Evolutionary conservation across 768 basidiomycete species (phyloP), one percentile per base, ranked within the genome.

Genomic region (Podaxis mareebaensis): DNA sequence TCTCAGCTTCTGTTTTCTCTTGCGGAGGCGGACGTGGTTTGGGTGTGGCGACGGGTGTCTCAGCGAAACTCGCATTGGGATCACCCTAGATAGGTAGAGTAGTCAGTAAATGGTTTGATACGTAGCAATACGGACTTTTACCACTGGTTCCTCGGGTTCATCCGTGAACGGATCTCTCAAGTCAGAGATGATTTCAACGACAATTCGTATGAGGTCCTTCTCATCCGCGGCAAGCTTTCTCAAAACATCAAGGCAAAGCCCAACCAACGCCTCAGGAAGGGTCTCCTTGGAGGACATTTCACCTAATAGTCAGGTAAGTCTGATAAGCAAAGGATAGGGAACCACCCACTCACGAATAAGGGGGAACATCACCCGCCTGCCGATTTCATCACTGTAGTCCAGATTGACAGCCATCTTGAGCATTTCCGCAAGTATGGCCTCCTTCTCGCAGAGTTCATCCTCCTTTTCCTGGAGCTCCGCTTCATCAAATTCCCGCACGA

Each of bases 321-420:
- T 39, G 53, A 4, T 42, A 13, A 15, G 67, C 39, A 53, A 28
- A 63, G 52, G 42, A 17, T 7, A 10, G 53, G 4, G 28, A 44
- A n/a, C 26, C 24, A 64, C 48, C 17, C 33, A 86, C 91, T 74
- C 65, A 91, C 94, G 87, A 68, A 96, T 86, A 36, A 96, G 86
- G 55, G 85, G 81, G 69, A 91, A 92, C 89, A 95, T 95, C 75
- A 91, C 91, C 63, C 94, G 77, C 64, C 94, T 77, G 3, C 96
- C 96, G 64, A 91, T 92, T 74, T 97, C 95, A 75, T 99, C 96
- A 0, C 88, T 85, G 68, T 96, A 98, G 73, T 98, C 96, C 28
- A 95, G 78, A 64, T 90, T 84, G 3, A 90, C 81, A 0, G 92
- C 92, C 33, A 96, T 76, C 67, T 82, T 84, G 24, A 97, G 82